These are phyloP conservation scores for Kluyveromyces dobzhanskii DNA, from an alignment of 805 yeast species.

Conservation along the genomic window DNA sequence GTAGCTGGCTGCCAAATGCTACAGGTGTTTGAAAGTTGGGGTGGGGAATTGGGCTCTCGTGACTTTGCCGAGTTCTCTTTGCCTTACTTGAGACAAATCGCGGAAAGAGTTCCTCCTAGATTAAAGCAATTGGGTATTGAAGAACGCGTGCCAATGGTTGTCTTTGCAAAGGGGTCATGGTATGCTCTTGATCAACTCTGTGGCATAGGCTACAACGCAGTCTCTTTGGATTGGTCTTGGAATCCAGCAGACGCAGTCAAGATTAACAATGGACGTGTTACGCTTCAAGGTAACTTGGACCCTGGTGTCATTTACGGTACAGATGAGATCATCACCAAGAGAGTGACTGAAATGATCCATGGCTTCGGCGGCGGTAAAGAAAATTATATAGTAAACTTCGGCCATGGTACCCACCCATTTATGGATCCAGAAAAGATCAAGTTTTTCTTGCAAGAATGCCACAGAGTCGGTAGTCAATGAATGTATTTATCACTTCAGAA, in stretches of 20 bases:
- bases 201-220: conserved; percentile 70
- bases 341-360: conserved; percentile 79
- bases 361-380: conserved; percentile 94
- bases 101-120: conserved; percentile 56
- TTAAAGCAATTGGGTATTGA: conserved; percentile 60
- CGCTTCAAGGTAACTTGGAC: conserved; percentile 90
- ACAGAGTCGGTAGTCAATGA: conserved; percentile 49
- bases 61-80: conserved; percentile 85
- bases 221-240: conserved; percentile 91
- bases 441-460: conserved; percentile 81
- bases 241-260: conserved; percentile 79
- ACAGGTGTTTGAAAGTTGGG: conserved; percentile 97
- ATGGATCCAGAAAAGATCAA: conserved; percentile 89
- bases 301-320: conserved; percentile 94
- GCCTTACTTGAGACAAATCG: conserved; percentile 78
- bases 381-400: conserved; percentile 87
- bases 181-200: conserved; percentile 84
- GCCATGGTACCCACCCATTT: conserved; percentile 97
- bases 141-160: conserved; percentile 75
- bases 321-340: conserved; percentile 65
- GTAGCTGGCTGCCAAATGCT: conserved; percentile 97
- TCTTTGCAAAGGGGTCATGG: conserved; percentile 97
- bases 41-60: conserved; percentile 86
- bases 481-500: not conserved
- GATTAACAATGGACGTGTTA: conserved; percentile 64